Percentiles rank a stretch among this genome's conserved stretches.
These are phyloP conservation scores for Nepenthes gracilis DNA, from an alignment of 148 eudicot genomes.

Conservation along the genomic window DNA sequence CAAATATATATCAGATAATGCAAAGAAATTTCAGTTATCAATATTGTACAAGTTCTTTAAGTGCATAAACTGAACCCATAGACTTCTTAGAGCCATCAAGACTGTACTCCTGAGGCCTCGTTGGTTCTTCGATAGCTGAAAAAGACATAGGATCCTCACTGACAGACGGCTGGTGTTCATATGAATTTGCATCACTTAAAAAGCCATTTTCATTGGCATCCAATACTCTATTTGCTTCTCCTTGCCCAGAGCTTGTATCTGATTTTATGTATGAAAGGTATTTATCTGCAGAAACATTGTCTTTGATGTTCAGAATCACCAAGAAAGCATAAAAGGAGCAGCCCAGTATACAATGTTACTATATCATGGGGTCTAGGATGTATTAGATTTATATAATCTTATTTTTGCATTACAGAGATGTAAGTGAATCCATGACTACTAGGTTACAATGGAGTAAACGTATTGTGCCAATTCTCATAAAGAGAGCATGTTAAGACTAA, in stretches of 20 bases:
- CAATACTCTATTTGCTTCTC: constrained; percentile 40
- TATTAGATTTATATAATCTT: too few species aligned
- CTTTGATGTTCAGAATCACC: constrained; percentile 9
- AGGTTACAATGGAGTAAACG: too few species aligned
- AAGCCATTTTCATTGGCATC: constrained; percentile 38
- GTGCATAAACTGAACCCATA: constrained; percentile 46
- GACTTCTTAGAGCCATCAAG: constrained; percentile 43
- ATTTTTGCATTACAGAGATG: too few species aligned
- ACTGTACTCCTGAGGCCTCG: constrained; percentile 32
- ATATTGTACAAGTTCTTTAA: constrained; percentile 56
- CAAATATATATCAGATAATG: background rate
- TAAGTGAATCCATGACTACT: too few species aligned
- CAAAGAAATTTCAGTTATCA: background rate
- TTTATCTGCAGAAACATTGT: constrained; percentile 44
- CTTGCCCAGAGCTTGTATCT: constrained; percentile 34
- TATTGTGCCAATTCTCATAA: too few species aligned
- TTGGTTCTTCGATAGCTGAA: constrained; percentile 32
- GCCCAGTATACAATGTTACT: background rate
- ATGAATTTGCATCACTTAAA: constrained; percentile 31
- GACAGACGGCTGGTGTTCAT: constrained; percentile 28
- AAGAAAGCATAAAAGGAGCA: constrained; percentile 5
- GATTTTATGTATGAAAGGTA: constrained; percentile 49
- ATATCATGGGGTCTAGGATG: background rate
- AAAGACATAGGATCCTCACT: constrained; percentile 34
- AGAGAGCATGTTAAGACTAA: too few species aligned